Percentiles rank a stretch among this genome's conserved stretches.
These are phyloP conservation scores for Mycena filopes DNA, from an alignment of 768 basidiomycete species.

Conservation along the genomic window DNA sequence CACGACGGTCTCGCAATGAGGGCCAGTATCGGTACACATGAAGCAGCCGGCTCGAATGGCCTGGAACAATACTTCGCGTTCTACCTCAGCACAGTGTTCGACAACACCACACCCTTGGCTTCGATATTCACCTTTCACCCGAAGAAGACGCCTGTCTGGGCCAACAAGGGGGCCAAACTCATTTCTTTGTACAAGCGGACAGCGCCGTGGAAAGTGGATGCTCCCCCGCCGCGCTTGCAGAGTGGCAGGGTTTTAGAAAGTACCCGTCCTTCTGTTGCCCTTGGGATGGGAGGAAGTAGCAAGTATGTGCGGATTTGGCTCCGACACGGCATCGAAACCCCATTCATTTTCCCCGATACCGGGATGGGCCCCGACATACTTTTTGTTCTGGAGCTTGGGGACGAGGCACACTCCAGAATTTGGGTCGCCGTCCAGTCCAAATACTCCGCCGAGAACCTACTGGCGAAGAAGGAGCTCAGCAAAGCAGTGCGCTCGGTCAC, in stretches of 20 bases:
- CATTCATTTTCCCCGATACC: not conserved
- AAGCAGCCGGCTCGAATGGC: too few relatives aligned
- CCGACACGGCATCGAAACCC: not conserved
- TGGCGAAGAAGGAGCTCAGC: too few relatives aligned
- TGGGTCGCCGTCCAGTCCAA: slow-evolving; percentile 15
- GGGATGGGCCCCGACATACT: slow-evolving; percentile 8
- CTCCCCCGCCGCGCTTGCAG: too few relatives aligned
- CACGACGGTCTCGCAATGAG: too few relatives aligned
- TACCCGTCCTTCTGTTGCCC: slow-evolving; percentile 5
- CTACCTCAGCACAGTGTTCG: slow-evolving; percentile 29
- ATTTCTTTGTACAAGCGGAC: slow-evolving; percentile 8
- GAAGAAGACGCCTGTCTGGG: not conserved
- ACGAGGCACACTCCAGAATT: not conserved
- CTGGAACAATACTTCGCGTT: slow-evolving; percentile 58
- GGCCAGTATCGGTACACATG: too few relatives aligned
- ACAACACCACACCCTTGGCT: slow-evolving; percentile 1
- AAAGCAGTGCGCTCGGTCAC: too few relatives aligned
- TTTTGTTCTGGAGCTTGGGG: not conserved
- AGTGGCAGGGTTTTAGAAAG: not conserved
- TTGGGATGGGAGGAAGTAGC: not conserved
- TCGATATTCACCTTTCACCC: slow-evolving; percentile 7
- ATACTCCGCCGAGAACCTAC: too few relatives aligned
- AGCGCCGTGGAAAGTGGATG: not conserved
- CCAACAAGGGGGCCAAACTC: slow-evolving; percentile 5
- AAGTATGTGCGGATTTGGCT: not conserved